These are phyloP conservation scores for Plenodomus lindquistii DNA, from an alignment of 2,329 filamentous ascomycete species.

Conservation along the genomic window DNA sequence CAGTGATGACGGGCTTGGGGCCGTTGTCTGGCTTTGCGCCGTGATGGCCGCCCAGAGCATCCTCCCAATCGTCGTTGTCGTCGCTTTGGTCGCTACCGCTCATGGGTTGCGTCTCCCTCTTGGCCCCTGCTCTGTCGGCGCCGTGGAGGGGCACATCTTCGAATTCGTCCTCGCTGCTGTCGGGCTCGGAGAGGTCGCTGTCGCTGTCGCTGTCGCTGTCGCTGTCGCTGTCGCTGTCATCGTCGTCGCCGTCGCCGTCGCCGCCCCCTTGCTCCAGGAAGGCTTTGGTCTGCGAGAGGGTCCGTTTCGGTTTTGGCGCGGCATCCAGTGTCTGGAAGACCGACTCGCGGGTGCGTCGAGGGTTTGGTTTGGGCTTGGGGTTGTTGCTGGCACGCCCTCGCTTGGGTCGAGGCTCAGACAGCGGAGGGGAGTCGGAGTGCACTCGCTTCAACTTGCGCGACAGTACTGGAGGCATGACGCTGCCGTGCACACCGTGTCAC, in stretches of 20 bases:
- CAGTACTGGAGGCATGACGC: slow-evolving; percentile 67
- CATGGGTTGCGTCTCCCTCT: slow-evolving; percentile 42
- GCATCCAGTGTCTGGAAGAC: slow-evolving; percentile 53
- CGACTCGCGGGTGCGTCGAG: slow-evolving; percentile 40
- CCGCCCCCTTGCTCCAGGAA: slow-evolving; percentile 48
- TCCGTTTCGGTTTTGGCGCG: slow-evolving; percentile 38
- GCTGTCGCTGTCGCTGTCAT: slow-evolving; percentile 47
- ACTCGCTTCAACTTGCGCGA: slow-evolving; percentile 66
- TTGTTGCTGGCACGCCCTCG: slow-evolving; percentile 22
- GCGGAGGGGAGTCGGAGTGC: slow-evolving; percentile 44
- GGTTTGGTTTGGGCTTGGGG: background rate
- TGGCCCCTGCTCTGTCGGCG: slow-evolving; percentile 46
- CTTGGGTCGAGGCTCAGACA: slow-evolving; percentile 40
- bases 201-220: slow-evolving; percentile 48
- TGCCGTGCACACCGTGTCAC: background rate
- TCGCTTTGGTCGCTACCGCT: slow-evolving; percentile 43
- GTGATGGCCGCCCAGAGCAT: slow-evolving; percentile 44
- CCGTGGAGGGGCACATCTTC: slow-evolving; percentile 49
- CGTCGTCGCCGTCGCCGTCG: slow-evolving; percentile 46
- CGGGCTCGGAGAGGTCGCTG: slow-evolving; percentile 22
- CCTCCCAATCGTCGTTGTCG: slow-evolving; percentile 47
- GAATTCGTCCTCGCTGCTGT: slow-evolving; percentile 53
- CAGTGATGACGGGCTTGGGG: slow-evolving; percentile 56
- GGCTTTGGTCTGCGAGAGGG: slow-evolving; percentile 38
- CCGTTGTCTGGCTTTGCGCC: slow-evolving; percentile 36